Base-by-base conservation (phyloP, 106 monocot genomes). In the Cymbidium sinense region DNA sequence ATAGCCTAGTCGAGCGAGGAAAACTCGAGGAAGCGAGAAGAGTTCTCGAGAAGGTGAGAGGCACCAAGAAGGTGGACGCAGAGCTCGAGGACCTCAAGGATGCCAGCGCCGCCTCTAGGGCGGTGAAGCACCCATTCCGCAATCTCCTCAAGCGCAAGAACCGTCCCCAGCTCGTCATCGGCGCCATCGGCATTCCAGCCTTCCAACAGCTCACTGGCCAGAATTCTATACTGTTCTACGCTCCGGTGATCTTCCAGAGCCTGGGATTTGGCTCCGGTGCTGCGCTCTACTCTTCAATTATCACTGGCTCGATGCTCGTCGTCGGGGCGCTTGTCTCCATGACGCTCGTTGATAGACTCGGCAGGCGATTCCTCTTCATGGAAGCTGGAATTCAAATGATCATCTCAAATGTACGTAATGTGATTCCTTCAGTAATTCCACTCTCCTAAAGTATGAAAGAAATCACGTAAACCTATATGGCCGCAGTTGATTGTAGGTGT, bases 331-430 rank as follows among this genome's bases (percentile, higher is more conserved):
- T 89, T 12, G 84, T 84, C 29, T 84, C 84, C 15, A 89, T 86
- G 81, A 29, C 70, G 0, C 29, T 84, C 13, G 86, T 86, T n/a
- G 86, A 86, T 28, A 79, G 77, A 73, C 52, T 81, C 11, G 86
- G 89, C 10, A 81, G 89, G 43, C 83, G 86, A 74, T 89, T 89
- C 73, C 76, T 84, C 25, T 86, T 89, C 82, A 79, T 89, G 34
- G 84, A 89, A 75, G 83, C 82, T 21, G 89, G 89, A 1, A 70
- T 84, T 77, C 89, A 86, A 34, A 89, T 89, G 89, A 89, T 89
- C 25, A 35, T 55, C 21, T 81, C 85, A 8, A 85, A 83, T 83
- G 85, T 85, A 79, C 18, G 34, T 33, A 25, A 33, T 8, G 9
- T 15, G n/a, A n/a, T n/a, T n/a, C n/a, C n/a, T n/a, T n/a, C n/a